These are phyloP conservation scores for Viola odorata DNA, from an alignment of 345 rosid species.

Conservation along the genomic window DNA sequence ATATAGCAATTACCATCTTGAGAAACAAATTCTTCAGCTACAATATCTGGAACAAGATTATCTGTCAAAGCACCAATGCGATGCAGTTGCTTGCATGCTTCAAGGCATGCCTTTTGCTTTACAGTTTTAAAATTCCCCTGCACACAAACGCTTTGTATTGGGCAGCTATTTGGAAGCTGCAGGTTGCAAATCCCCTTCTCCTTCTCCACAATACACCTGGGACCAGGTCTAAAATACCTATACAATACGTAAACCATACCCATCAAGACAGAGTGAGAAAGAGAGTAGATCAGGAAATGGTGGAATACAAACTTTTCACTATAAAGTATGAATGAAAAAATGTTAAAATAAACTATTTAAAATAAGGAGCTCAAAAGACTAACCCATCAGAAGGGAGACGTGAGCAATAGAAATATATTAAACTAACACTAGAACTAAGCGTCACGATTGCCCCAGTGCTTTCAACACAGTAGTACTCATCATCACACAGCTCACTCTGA, in stretches of 20 bases:
- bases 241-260: background rate
- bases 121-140: conserved; percentile 32
- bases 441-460: conserved; percentile 60
- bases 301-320: background rate
- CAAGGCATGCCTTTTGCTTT: conserved; percentile 69
- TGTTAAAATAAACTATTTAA: background rate
- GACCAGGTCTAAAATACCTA: conserved; percentile 82
- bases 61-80: conserved; percentile 64
- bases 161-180: conserved; percentile 72
- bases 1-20: conserved; percentile 34
- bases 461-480: conserved; percentile 40
- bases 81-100: conserved; percentile 81
- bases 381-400: conserved; percentile 87
- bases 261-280: too few relatives aligned
- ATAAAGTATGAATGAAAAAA: background rate
- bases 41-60: conserved; percentile 73
- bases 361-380: conserved; percentile 21
- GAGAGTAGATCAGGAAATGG: background rate
- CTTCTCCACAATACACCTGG: conserved; percentile 46
- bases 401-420: conserved; percentile 78
- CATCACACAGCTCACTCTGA: conserved; percentile 24
- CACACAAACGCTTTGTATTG: conserved; percentile 34
- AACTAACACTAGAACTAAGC: conserved; percentile 51
- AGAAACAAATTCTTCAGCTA: conserved; percentile 42
- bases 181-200: conserved; percentile 39